Conservation (phyloP, 2,329 filamentous ascomycete genomes). For the Botryotinia calthae region DNA sequence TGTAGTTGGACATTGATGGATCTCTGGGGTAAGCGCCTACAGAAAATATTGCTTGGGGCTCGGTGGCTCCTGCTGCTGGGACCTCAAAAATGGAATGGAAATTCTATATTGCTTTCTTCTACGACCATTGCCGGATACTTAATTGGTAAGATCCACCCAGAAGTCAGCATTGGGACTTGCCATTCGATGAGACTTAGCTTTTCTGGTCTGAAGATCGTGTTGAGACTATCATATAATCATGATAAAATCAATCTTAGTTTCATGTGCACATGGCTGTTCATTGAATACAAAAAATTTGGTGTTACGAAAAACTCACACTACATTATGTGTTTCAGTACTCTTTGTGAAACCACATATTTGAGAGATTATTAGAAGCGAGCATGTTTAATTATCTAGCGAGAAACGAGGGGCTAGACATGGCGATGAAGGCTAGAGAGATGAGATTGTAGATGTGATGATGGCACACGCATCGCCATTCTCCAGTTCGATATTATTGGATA, state of each 20-base stretch:
- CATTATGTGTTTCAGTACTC: background rate
- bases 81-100: background rate
- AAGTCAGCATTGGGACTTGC: background rate
- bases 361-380: background rate
- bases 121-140: background rate
- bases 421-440: background rate
- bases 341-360: background rate
- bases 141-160: background rate
- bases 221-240: background rate
- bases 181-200: background rate
- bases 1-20: background rate
- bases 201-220: background rate
- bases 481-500: background rate
- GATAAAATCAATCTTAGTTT: background rate
- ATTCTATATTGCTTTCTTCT: background rate
- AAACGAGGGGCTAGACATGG: background rate
- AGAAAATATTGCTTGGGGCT: background rate
- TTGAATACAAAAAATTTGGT: background rate
- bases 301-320: background rate
- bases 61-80: too few relatives aligned
- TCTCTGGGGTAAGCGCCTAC: background rate
- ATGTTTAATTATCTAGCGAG: background rate
- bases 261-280: background rate
- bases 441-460: background rate
- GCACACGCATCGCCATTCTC: background rate